Conservation (phyloP, 139 green algal genomes). For the Haematococcus lacustris region DNA sequence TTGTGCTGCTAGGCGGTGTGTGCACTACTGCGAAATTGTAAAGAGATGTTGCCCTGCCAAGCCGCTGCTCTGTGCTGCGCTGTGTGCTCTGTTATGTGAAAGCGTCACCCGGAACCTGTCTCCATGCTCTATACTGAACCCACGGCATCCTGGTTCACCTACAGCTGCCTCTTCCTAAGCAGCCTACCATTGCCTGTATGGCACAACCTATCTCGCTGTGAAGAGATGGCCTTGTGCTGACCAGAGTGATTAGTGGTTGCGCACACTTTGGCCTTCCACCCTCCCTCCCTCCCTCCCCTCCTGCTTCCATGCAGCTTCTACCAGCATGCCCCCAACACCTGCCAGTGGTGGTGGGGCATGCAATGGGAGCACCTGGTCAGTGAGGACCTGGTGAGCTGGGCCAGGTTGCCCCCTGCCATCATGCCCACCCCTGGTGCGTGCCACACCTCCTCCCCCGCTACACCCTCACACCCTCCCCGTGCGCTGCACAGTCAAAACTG, state of each 20-base stretch:
- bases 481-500: too few relatives aligned
- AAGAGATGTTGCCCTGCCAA: too few relatives aligned
- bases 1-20: not conserved
- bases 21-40: not conserved
- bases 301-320: too few relatives aligned
- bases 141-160: not conserved
- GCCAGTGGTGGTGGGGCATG: constrained; percentile 77
- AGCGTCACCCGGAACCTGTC: not conserved
- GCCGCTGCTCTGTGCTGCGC: too few relatives aligned
- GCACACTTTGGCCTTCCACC: too few relatives aligned
- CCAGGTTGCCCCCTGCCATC: constrained; percentile 63
- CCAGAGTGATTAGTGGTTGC: not conserved
- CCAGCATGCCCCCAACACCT: constrained; percentile 58
- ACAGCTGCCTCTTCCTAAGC: not conserved
- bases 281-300: too few relatives aligned
- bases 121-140: not conserved
- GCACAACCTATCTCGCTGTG: not conserved
- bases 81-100: too few relatives aligned
- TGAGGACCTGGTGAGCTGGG: constrained; percentile 65
- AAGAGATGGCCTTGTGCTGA: not conserved
- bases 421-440: constrained; percentile 40
- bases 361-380: constrained; percentile 75
- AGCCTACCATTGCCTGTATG: too few relatives aligned
- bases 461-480: too few relatives aligned
- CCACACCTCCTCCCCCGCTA: too few relatives aligned